A percentile compares a stretch with the other conserved stretches of the same genome.
Conservation (phyloP, 202 grass and related monocot genomes). For the Musa balbisiana region DNA sequence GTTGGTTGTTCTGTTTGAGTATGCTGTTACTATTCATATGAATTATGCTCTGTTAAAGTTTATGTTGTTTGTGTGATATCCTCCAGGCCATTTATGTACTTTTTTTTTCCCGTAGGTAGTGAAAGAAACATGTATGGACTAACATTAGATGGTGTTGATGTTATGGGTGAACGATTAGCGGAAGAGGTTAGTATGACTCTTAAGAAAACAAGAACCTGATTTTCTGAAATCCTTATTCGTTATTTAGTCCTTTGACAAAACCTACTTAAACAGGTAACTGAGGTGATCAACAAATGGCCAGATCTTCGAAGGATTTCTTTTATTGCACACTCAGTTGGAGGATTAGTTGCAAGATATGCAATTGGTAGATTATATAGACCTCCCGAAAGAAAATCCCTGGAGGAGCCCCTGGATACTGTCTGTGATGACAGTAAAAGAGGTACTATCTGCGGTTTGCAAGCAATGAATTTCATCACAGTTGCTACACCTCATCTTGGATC, state of each 20-base stretch:
- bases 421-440: constrained; percentile 31
- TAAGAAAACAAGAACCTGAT: neutral
- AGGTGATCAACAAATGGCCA: constrained; percentile 54
- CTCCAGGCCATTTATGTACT: constrained; percentile 10
- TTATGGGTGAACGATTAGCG: constrained; percentile 91
- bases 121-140: constrained; percentile 72
- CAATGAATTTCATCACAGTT: constrained; percentile 89
- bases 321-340: constrained; percentile 88
- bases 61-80: constrained; percentile 7
- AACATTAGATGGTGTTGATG: constrained; percentile 93
- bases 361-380: constrained; percentile 78
- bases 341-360: constrained; percentile 88
- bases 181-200: constrained; percentile 59
- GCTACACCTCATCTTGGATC: constrained; percentile 98
- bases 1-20: neutral
- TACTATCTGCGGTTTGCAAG: constrained; percentile 75
- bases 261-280: constrained; percentile 51
- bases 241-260: constrained; percentile 28
- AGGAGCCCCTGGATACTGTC: constrained; percentile 24
- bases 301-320: constrained; percentile 82
- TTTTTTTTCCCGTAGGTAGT: constrained; percentile 54
- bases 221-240: constrained; percentile 1
- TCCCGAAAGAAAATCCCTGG: constrained; percentile 29
- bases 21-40: too few species aligned
- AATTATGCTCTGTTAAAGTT: too few species aligned